Base-by-base conservation (phyloP, 202 grass and related monocot genomes). In the Saccharum hybrid region DNA sequence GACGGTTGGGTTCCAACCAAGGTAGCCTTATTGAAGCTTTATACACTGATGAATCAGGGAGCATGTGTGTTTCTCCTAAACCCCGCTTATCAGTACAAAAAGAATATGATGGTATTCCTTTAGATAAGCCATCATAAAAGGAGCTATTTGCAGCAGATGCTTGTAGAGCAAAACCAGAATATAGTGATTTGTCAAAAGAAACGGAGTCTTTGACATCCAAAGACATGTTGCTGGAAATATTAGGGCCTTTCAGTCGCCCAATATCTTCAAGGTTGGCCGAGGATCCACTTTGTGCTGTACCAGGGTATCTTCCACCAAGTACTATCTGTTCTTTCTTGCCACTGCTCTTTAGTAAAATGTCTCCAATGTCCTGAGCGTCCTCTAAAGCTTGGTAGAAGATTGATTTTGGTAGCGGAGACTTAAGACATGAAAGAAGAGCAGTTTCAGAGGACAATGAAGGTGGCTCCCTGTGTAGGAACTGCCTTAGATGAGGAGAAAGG, bases 91-190 rank as follows among this genome's bases (percentile, higher is more conserved):
- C 92, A 22, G 79, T 76, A 76, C 69, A 88, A 83, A 98, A 73
- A 39, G 92, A 98, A 74, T 98, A 98, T 66, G 92, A 90, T 38
- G 96, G 96, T 87, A 98, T 94, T 66, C 87, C 96, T 90, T 92
- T 92, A 90, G 89, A 86, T 56, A 90, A 79, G n/a, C 91, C 91
- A 85, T 98, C 96, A 84, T 85, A 96, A 70, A 94, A 89, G 41
- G 93, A 98, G 89, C 75, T 93, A 86, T 66, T 94, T 59, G 60
- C 88, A 87, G 86, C 39, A 73, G 88, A 87, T 81, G 90, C 75
- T 76, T 93, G 90, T 85, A 75, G 62, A n/a, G 85, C 79, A 71
- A 88, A 80, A 78, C 88, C 87, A 90, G 91, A 90, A 82, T 93
- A 83, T 79, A 91, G 73, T 38, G 83, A 90, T 48, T 85, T 98